These are phyloP conservation scores for Hymenoscyphus occultus DNA, from an alignment of 2,329 filamentous ascomycete genomes.

Conservation along the genomic window DNA sequence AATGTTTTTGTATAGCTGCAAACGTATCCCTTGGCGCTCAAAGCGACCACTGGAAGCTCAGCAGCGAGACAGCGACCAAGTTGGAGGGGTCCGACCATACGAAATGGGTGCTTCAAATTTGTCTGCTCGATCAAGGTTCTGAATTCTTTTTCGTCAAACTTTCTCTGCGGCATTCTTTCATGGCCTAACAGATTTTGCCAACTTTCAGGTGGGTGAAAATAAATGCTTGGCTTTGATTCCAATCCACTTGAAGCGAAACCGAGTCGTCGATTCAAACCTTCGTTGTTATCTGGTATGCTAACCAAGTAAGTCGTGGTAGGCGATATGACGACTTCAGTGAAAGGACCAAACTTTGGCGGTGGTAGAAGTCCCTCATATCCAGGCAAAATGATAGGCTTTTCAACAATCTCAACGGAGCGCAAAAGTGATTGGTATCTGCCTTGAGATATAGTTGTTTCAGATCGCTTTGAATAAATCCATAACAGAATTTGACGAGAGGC, in stretches of 20 bases:
- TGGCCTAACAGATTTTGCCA: slow-evolving; percentile 14
- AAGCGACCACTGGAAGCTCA: slow-evolving; percentile 19
- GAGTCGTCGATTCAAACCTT: too few species aligned
- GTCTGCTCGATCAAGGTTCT: slow-evolving; percentile 13
- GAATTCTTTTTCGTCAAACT: slow-evolving; percentile 12
- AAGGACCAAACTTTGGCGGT: too few species aligned
- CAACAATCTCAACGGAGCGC: not conserved
- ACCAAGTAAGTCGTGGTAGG: too few species aligned
- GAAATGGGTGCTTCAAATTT: slow-evolving; percentile 4
- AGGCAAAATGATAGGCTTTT: not conserved
- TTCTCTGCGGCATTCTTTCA: not conserved
- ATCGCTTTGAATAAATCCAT: slow-evolving; percentile 15
- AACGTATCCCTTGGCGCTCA: slow-evolving; percentile 16
- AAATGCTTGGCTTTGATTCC: not conserved
- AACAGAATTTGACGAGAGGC: slow-evolving; percentile 15
- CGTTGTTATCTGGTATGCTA: too few species aligned
- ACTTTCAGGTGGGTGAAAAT: slow-evolving; percentile 8
- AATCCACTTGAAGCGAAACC: too few species aligned
- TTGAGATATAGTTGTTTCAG: slow-evolving; percentile 11
- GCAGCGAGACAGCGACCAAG: slow-evolving; percentile 15
- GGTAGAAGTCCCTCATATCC: too few species aligned
- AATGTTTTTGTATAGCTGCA: not conserved
- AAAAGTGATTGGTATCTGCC: slow-evolving; percentile 4
- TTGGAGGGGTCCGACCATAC: slow-evolving; percentile 18
- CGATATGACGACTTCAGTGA: too few species aligned